phyloP scores from a whole-genome alignment of 2,329 filamentous ascomycete genomes.

The Sporothrix phasma region DNA sequence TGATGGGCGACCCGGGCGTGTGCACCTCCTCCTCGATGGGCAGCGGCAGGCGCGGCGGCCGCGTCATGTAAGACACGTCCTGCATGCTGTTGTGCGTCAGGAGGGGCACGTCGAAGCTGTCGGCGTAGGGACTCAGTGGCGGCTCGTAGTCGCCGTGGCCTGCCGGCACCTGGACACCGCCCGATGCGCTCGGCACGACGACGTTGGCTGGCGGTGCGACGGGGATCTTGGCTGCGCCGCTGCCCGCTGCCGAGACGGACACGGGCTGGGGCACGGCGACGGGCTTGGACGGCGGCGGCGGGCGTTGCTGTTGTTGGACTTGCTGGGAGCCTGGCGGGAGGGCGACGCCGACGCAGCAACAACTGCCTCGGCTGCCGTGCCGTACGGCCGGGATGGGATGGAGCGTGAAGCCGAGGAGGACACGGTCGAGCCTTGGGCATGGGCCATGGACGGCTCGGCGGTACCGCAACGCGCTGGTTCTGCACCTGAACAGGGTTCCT shows the following conservation, averaged over 20 bases:
- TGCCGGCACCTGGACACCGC: neutral
- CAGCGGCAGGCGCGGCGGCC: conserved; percentile 81
- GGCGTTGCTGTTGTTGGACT: conserved; percentile 17
- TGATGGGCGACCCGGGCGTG: conserved; percentile 81
- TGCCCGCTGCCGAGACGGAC: neutral
- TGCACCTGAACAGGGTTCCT: conserved; percentile 46
- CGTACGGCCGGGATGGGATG: conserved; percentile 19
- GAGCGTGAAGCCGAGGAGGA: conserved; percentile 21
- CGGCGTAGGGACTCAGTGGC: conserved; percentile 25
- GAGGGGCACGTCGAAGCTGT: conserved; percentile 34
- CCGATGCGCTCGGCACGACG: neutral
- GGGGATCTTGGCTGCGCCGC: conserved; percentile 20
- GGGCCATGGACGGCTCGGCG: conserved; percentile 51
- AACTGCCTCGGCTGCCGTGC: conserved; percentile 13
- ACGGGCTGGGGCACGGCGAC: conserved; percentile 42
- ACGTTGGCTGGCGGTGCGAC: neutral
- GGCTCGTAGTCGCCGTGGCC: conserved; percentile 24
- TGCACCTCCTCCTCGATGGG: conserved; percentile 89
- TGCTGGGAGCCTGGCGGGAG: conserved; percentile 16
- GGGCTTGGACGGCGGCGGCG: conserved; percentile 36
- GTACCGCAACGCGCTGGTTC: conserved; percentile 46
- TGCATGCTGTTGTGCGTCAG: conserved; percentile 49
- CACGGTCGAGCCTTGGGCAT: conserved; percentile 47
- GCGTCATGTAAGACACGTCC: conserved; percentile 52
- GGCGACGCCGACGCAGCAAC: conserved; percentile 17